phyloP scores from a whole-genome alignment of 352 stramenopile species.

The Phytophthora capsici region DNA sequence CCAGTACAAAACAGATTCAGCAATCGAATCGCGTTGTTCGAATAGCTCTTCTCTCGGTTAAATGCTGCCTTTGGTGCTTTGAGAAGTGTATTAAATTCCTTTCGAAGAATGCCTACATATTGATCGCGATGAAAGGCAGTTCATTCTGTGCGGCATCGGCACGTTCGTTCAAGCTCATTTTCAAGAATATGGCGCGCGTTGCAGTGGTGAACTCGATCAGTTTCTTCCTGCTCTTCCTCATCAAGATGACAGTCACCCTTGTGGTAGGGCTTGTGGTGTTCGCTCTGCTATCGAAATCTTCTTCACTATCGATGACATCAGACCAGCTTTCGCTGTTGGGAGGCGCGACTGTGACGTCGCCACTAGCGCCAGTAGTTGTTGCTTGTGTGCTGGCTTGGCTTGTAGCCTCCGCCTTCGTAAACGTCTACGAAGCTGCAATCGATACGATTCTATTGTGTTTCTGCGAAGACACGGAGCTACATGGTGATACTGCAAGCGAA shows the following conservation, averaged over 20 bases:
- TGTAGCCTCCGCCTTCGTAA: constrained; percentile 90
- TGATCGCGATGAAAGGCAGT: constrained; percentile 82
- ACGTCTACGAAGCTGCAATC: constrained; percentile 95
- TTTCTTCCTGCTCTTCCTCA: constrained; percentile 94
- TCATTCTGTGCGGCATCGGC: constrained; percentile 91
- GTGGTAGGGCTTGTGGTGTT: constrained; percentile 55
- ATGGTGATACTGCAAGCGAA: constrained; percentile 62
- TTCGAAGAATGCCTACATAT: constrained; percentile 96
- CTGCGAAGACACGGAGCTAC: constrained; percentile 90
- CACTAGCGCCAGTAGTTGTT: constrained; percentile 92
- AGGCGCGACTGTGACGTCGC: constrained; percentile 75
- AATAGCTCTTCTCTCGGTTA: constrained; percentile 76
- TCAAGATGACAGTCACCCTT: constrained; percentile 90
- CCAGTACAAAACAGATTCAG: constrained; percentile 79
- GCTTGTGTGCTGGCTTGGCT: constrained; percentile 89
- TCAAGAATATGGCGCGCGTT: constrained; percentile 91
- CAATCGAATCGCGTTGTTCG: constrained; percentile 79
- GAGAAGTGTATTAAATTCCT: constrained; percentile 97
- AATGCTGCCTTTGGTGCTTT: constrained; percentile 96
- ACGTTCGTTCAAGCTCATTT: constrained; percentile 94
- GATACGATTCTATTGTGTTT: constrained; percentile 97
- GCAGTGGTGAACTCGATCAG: constrained; percentile 92
- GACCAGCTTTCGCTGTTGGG: constrained; percentile 69
- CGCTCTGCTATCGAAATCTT: constrained; percentile 44
- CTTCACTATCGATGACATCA: constrained; percentile 34